Evolutionary conservation across 2,329 filamentous ascomycete species (phyloP).

Genomic region (Aspergillus floridensis): DNA sequence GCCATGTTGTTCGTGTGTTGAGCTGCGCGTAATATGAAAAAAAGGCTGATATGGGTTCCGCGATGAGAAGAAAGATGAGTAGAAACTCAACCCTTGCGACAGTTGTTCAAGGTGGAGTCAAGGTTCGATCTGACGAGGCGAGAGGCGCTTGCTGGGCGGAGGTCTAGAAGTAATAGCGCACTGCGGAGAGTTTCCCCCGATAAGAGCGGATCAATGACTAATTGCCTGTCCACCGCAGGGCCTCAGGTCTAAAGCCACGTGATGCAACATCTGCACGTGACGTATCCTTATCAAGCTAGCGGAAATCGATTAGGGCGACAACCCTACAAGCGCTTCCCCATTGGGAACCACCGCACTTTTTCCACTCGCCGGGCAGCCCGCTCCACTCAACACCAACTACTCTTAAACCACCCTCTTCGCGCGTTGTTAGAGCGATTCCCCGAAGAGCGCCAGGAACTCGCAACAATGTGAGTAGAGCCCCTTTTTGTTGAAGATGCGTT

Average conservation of each 20-base stretch:
- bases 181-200: slow-evolving; percentile 20
- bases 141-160: not conserved
- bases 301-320: slow-evolving; percentile 26
- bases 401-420: slow-evolving; percentile 39
- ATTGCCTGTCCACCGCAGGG: slow-evolving; percentile 4
- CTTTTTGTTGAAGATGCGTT: not conserved
- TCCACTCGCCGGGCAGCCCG: slow-evolving; percentile 22
- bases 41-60: not conserved
- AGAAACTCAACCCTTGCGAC: not conserved
- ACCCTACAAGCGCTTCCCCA: slow-evolving; percentile 30
- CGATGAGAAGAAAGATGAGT: not conserved
- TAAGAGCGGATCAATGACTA: slow-evolving; percentile 7
- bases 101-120: not conserved
- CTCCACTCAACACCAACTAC: slow-evolving; percentile 32
- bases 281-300: slow-evolving; percentile 5
- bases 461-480: slow-evolving; percentile 47
- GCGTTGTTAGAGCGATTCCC: slow-evolving; percentile 54
- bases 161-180: slow-evolving; percentile 8
- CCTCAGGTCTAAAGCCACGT: slow-evolving; percentile 4
- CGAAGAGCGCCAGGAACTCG: slow-evolving; percentile 54
- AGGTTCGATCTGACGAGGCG: not conserved
- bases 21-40: not conserved
- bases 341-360: slow-evolving; percentile 39
- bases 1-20: slow-evolving; percentile 50
- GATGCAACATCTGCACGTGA: slow-evolving; percentile 18